A percentile compares a stretch with the other conserved stretches of the same genome.
phyloP scores from a whole-genome alignment of 2,329 filamentous ascomycete species.

The Arthrobotrys sinensis region DNA sequence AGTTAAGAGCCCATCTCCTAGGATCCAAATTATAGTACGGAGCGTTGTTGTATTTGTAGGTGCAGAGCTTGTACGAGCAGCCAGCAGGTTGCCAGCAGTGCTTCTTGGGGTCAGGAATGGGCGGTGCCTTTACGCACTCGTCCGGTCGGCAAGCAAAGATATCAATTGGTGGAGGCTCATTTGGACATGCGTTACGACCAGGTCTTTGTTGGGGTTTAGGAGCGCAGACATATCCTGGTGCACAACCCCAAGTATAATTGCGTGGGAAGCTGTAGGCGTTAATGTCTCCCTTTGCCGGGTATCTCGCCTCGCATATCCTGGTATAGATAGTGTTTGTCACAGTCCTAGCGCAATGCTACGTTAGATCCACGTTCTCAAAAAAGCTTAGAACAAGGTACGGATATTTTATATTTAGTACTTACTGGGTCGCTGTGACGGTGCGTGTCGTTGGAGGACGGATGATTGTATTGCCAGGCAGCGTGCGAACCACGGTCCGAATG shows the following conservation, averaged over 20 bases:
- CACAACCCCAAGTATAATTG: constrained; percentile 57
- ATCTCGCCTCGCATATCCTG: constrained; percentile 53
- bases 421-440: constrained; percentile 42
- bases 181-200: constrained; percentile 44
- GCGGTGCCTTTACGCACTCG: constrained; percentile 50
- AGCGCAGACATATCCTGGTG: constrained; percentile 48
- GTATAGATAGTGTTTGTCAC: constrained; percentile 49
- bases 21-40: constrained; percentile 55
- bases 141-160: constrained; percentile 46
- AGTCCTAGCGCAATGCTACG: constrained; percentile 22
- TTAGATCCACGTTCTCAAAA: constrained; percentile 18
- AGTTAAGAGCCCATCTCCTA: constrained; percentile 52
- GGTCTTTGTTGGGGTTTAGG: constrained; percentile 33
- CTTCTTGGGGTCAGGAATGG: constrained; percentile 37
- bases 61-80: constrained; percentile 50
- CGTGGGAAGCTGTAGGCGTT: constrained; percentile 52
- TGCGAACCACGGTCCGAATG: constrained; percentile 9
- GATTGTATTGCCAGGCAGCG: constrained; percentile 36
- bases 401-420: constrained; percentile 21
- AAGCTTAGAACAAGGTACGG: constrained; percentile 1
- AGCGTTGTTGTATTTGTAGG: constrained; percentile 33
- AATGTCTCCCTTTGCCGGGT: constrained; percentile 44
- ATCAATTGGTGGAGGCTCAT: constrained; percentile 56
- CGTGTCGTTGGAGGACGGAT: constrained; percentile 29
- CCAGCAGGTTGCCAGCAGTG: constrained; percentile 18